Base-by-base conservation (phyloP, 257 asterid species). In the Marsdenia floribunda region DNA sequence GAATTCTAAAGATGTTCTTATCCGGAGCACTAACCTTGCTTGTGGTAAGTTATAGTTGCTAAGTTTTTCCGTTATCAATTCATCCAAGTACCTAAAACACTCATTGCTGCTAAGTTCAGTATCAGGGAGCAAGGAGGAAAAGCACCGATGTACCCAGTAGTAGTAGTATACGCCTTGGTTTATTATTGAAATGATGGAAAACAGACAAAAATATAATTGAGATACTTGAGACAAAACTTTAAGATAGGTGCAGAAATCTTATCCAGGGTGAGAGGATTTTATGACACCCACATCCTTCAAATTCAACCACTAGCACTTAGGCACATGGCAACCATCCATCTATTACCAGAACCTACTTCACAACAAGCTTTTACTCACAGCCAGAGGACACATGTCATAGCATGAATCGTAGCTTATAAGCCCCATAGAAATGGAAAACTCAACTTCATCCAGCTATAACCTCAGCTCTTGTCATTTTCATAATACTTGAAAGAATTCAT, bases 1-100 rank as follows among this genome's bases (percentile, higher is more conserved):
- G 80, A 90, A 94, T 85, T 90, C 99, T 61, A 89, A 86, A 79
- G 96, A 92, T 16, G 97, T 88, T 73, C 86, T 88, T 19, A 89
- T 94, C 72, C 96, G 87, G 58, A 83, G 85, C 70, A 67, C 90
- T 22, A 89, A 80, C 73, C 81, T 94, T 68, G 89, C 87, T 49
- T 94, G 99, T 55, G 99, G 99, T 92, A 91, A 80, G 68, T 65
- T 21, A 72, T 46, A 18, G 6, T 59, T 42, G 33, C 22, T 53
- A 52, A 47, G 10, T 16, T 19, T 22, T 40, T 42, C 1, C 6
- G 5, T 21, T 46, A 50, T 5, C 49, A 53, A 18, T 42, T 64
- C 54, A 52, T 71, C 76, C 47, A 49, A 44, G 60, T 55, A 16
- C 19, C 71, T 46, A 37, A 60, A 29, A 61, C 26, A 9, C 9